A percentile compares a stretch with the other conserved stretches of the same genome.
phyloP scores from a whole-genome alignment of 805 yeast species.

The Candida morakotiae region DNA sequence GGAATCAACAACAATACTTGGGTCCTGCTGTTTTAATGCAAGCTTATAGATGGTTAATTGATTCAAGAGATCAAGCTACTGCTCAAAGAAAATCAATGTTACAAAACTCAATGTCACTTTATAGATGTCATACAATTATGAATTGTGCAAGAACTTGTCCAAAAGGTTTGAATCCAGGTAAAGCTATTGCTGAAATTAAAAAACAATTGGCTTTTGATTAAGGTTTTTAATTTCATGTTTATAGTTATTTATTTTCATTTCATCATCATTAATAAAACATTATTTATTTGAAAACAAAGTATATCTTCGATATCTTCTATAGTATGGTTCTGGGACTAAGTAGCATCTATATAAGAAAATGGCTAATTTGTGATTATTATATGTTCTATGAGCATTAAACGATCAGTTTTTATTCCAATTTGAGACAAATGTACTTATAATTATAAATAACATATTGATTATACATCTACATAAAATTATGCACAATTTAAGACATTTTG shows the following conservation, averaged over 20 bases:
- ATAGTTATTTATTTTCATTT: neutral
- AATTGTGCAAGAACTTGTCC: conserved; percentile 98
- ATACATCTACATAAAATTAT: too few relatives aligned
- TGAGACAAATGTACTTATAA: too few relatives aligned
- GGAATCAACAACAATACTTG: conserved; percentile 98
- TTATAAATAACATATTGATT: too few relatives aligned
- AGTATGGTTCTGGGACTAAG: too few relatives aligned
- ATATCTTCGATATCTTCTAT: too few relatives aligned
- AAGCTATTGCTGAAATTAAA: conserved; percentile 95
- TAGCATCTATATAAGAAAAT: too few relatives aligned
- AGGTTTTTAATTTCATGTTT: conserved; percentile 6
- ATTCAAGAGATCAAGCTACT: conserved; percentile 92
- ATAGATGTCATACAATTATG: conserved; percentile 99
- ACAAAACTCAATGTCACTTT: conserved; percentile 94
- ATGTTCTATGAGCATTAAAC: too few relatives aligned
- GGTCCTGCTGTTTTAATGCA: conserved; percentile 99
- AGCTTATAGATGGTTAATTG: conserved; percentile 98
- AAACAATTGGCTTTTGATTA: conserved; percentile 82
- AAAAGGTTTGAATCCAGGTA: conserved; percentile 97
- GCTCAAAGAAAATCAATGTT: conserved; percentile 78
- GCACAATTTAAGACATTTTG: too few relatives aligned
- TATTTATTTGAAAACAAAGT: neutral
- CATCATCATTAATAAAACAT: neutral
- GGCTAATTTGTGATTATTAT: too few relatives aligned
- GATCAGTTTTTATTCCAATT: too few relatives aligned